Percentiles rank a stretch among this genome's conserved stretches.
Conservation (phyloP, 345 rosid genomes). For the Aurinia saxatilis region DNA sequence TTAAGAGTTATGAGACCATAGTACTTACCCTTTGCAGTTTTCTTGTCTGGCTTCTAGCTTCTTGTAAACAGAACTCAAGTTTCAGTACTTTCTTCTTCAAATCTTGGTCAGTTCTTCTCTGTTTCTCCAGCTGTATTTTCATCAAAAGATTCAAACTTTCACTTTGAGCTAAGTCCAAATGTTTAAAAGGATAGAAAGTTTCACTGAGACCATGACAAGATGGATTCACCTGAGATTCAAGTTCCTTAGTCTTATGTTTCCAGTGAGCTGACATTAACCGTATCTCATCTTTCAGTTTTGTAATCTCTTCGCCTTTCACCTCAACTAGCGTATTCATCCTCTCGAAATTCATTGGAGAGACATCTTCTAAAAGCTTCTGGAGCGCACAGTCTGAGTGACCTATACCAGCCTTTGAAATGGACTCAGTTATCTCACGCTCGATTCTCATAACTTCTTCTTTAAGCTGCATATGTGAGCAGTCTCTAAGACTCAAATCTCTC, state of each 20-base stretch:
- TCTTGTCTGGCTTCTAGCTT: conserved; percentile 51
- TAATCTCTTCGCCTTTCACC: conserved; percentile 60
- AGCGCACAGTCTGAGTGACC: conserved; percentile 41
- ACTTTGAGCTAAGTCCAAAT: not conserved
- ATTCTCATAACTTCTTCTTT: conserved; percentile 65
- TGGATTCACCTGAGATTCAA: conserved; percentile 62
- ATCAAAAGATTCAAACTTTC: not conserved
- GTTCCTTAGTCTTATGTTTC: conserved; percentile 67
- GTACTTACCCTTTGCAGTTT: conserved; percentile 60
- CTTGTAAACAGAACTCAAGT: conserved; percentile 30
- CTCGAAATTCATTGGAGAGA: conserved; percentile 57
- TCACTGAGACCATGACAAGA: not conserved
- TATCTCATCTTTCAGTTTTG: conserved; percentile 62
- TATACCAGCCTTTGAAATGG: conserved; percentile 46
- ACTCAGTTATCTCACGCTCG: conserved; percentile 58
- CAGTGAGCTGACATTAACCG: conserved; percentile 71
- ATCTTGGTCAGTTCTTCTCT: conserved; percentile 27
- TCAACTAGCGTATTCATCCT: conserved; percentile 43
- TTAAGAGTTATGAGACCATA: not conserved
- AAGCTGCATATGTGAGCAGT: conserved; percentile 63
- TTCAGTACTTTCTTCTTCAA: conserved; percentile 28
- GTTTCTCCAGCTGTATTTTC: conserved; percentile 21
- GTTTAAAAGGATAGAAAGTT: not conserved
- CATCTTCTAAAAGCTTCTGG: conserved; percentile 43
- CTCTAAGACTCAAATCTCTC: conserved; percentile 66